A percentile compares a stretch with the other conserved stretches of the same genome.
Evolutionary conservation across 2,329 filamentous ascomycete species (phyloP).

Genomic region (Aspergillus pseudotamarii): DNA sequence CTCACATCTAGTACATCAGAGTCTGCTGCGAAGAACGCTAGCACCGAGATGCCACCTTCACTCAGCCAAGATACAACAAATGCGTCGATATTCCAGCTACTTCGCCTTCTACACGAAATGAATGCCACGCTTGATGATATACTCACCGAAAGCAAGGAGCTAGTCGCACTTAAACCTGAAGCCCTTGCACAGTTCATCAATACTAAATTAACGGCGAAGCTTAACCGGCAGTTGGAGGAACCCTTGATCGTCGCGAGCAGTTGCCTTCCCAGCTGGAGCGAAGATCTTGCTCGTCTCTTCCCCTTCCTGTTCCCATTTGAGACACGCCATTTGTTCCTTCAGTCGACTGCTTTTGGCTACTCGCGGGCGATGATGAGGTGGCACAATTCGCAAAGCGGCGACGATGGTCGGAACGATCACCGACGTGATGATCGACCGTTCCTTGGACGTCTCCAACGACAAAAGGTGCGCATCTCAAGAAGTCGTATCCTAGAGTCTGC

Average conservation of each 20-base stretch:
- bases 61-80: conserved; percentile 82
- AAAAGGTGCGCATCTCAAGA: conserved; percentile 96
- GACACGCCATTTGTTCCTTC: conserved; percentile 92
- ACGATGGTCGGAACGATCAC: conserved; percentile 78
- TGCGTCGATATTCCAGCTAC: conserved; percentile 80
- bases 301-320: conserved; percentile 98
- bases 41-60: conserved; percentile 71
- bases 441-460: conserved; percentile 85
- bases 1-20: conserved; percentile 58
- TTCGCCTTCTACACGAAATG: conserved; percentile 88
- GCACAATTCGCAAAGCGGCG: conserved; percentile 85
- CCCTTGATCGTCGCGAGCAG: conserved; percentile 96
- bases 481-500: conserved; percentile 95
- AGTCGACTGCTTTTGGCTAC: conserved; percentile 98
- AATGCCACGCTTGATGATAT: conserved; percentile 95
- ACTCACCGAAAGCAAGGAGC: conserved; percentile 73
- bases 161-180: conserved; percentile 73
- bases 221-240: conserved; percentile 95
- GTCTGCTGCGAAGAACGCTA: conserved; percentile 54
- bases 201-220: conserved; percentile 94
- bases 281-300: conserved; percentile 89
- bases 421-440: conserved; percentile 87
- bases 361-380: conserved; percentile 95
- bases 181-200: conserved; percentile 95
- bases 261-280: conserved; percentile 92